A percentile compares a stretch with the other conserved stretches of the same genome.
phyloP scores from a whole-genome alignment of 1,284 basidiomycete genomes.

The Salmacisia buchloeana region DNA sequence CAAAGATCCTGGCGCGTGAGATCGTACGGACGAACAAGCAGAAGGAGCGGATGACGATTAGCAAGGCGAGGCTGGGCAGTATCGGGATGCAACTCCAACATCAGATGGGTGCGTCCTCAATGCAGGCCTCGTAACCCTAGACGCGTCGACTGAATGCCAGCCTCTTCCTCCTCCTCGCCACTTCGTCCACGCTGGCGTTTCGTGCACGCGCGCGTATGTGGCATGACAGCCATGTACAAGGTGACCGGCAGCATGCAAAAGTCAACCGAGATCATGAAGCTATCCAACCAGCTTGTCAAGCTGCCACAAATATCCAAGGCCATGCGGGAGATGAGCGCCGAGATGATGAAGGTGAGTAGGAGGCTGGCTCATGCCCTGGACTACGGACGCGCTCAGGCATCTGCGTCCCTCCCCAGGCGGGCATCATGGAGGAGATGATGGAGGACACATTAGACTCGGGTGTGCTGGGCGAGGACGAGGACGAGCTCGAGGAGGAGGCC shows the following conservation, averaged over 20 bases:
- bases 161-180: not conserved
- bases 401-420: constrained; percentile 36
- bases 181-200: constrained; percentile 6
- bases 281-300: constrained; percentile 84
- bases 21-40: constrained; percentile 93
- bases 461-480: constrained; percentile 64
- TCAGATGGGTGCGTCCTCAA: constrained; percentile 69
- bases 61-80: constrained; percentile 86
- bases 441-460: constrained; percentile 53
- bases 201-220: not conserved
- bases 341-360: constrained; percentile 76
- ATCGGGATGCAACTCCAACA: constrained; percentile 85
- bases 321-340: constrained; percentile 97
- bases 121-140: not conserved
- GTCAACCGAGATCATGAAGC: constrained; percentile 95
- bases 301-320: constrained; percentile 83
- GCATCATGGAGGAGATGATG: constrained; percentile 54
- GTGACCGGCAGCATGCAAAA: constrained; percentile 94
- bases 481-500: constrained; percentile 92
- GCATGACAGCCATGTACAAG: constrained; percentile 85
- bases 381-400: not conserved
- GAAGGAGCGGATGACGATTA: constrained; percentile 81
- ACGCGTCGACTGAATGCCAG: not conserved
- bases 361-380: not conserved
- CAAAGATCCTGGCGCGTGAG: constrained; percentile 82